Evolutionary conservation across 441 rosid species (phyloP).

Genomic region (Arabidopsis hybrid): DNA sequence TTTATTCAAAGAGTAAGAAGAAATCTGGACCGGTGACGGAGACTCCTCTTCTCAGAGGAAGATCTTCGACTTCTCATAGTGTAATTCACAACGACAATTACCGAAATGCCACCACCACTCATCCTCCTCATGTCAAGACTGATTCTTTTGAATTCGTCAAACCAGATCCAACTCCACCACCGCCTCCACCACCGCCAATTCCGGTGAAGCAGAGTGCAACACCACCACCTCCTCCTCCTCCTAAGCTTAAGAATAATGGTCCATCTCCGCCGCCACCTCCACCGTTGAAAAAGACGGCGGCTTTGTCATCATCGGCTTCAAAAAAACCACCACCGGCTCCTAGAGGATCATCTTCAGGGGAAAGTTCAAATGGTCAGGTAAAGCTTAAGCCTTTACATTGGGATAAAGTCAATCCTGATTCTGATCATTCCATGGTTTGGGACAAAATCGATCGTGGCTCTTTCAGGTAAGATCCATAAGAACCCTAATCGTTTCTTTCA

Average conservation of each 20-base stretch:
- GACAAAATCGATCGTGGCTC: slow-evolving; percentile 86
- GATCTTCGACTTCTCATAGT: slow-evolving; percentile 65
- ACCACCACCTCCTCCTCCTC: slow-evolving; percentile 49
- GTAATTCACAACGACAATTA: slow-evolving; percentile 43
- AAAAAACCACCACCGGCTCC: slow-evolving; percentile 50
- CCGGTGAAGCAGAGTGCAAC: slow-evolving; percentile 41
- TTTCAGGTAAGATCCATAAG: slow-evolving; percentile 57
- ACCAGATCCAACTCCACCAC: slow-evolving; percentile 40
- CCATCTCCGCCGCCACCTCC: slow-evolving; percentile 57
- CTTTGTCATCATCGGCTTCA: slow-evolving; percentile 34
- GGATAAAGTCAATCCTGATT: slow-evolving; percentile 81
- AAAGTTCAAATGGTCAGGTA: slow-evolving; percentile 55
- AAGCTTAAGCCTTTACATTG: slow-evolving; percentile 93
- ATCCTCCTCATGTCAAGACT: slow-evolving; percentile 29
- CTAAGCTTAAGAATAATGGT: slow-evolving; percentile 41
- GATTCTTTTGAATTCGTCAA: slow-evolving; percentile 38
- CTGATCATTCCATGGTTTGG: slow-evolving; percentile 95
- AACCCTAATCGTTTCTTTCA: background rate
- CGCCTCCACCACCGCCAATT: slow-evolving; percentile 48
- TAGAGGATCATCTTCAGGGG: slow-evolving; percentile 37
- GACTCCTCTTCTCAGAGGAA: slow-evolving; percentile 72
- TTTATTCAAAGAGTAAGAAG: slow-evolving; percentile 40
- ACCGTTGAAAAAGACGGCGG: slow-evolving; percentile 47
- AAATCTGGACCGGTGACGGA: slow-evolving; percentile 51
- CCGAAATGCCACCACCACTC: slow-evolving; percentile 17